Percentiles rank a stretch among this genome's conserved stretches.
These are phyloP conservation scores for Talaromyces liani DNA, from an alignment of 495 filamentous ascomycete species.

Conservation along the genomic window DNA sequence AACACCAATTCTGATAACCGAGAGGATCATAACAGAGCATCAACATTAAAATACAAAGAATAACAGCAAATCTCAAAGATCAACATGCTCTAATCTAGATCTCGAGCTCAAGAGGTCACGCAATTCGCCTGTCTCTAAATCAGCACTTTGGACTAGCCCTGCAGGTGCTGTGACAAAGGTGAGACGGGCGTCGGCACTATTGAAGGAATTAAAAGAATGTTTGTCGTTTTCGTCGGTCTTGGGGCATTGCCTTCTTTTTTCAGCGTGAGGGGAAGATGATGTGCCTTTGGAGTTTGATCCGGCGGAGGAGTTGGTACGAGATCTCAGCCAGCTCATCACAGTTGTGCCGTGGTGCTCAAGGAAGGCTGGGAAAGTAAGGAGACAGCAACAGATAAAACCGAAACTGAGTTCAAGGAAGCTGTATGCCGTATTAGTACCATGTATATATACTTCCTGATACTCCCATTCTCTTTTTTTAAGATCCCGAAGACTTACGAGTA, in stretches of 20 bases:
- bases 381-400: background rate
- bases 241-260: background rate
- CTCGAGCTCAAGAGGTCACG: background rate
- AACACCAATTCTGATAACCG: background rate
- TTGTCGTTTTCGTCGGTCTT: background rate
- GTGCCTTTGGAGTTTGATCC: background rate
- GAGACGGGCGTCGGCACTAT: background rate
- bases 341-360: background rate
- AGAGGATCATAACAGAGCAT: background rate
- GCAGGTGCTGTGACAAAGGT: background rate
- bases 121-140: background rate
- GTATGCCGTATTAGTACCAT: background rate
- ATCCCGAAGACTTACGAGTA: background rate
- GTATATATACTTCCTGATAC: background rate
- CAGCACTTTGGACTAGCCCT: background rate
- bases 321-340: background rate
- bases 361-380: slow-evolving; percentile 2
- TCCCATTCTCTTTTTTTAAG: background rate
- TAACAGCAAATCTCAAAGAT: background rate
- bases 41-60: background rate
- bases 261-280: background rate
- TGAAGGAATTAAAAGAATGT: background rate
- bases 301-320: background rate
- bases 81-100: background rate
- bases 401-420: background rate